Percentiles rank a stretch among this genome's conserved stretches.
These are phyloP conservation scores for Elongisporangium undulatum DNA, from an alignment of 352 stramenopile species.

Conservation along the genomic window DNA sequence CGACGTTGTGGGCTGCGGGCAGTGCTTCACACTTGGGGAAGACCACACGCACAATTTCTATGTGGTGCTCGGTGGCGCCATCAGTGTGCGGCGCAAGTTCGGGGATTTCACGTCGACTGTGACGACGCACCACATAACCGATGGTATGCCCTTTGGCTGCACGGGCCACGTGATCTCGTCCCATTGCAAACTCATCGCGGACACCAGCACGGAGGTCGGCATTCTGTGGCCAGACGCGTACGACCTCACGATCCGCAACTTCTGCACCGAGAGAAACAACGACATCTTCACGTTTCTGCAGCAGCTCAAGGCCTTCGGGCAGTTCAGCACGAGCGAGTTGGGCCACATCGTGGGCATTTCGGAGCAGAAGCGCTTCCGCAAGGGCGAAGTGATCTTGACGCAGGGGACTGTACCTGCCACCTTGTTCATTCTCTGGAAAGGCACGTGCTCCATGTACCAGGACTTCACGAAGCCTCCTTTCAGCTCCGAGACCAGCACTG, in stretches of 20 bases:
- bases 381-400: slow-evolving; percentile 54
- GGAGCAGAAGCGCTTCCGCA: slow-evolving; percentile 59
- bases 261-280: slow-evolving; percentile 57
- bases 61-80: slow-evolving; percentile 44
- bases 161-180: slow-evolving; percentile 42
- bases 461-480: slow-evolving; percentile 54
- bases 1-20: slow-evolving; percentile 60
- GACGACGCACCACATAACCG: slow-evolving; percentile 62
- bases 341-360: slow-evolving; percentile 73
- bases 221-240: slow-evolving; percentile 63
- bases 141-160: slow-evolving; percentile 54
- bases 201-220: slow-evolving; percentile 61
- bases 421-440: slow-evolving; percentile 60
- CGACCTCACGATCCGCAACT: slow-evolving; percentile 42
- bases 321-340: slow-evolving; percentile 56
- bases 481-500: slow-evolving; percentile 1
- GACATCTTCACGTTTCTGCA: slow-evolving; percentile 66
- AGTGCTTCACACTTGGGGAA: slow-evolving; percentile 50
- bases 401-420: slow-evolving; percentile 54
- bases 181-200: slow-evolving; percentile 49
- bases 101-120: slow-evolving; percentile 55
- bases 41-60: slow-evolving; percentile 66
- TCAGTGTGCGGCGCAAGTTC: slow-evolving; percentile 56
- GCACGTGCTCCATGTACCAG: slow-evolving; percentile 59
- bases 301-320: slow-evolving; percentile 56